Evolutionary conservation across 495 filamentous ascomycete species (phyloP), one percentile per base, ranked within the genome.

Genomic region (Podospora didyma): DNA sequence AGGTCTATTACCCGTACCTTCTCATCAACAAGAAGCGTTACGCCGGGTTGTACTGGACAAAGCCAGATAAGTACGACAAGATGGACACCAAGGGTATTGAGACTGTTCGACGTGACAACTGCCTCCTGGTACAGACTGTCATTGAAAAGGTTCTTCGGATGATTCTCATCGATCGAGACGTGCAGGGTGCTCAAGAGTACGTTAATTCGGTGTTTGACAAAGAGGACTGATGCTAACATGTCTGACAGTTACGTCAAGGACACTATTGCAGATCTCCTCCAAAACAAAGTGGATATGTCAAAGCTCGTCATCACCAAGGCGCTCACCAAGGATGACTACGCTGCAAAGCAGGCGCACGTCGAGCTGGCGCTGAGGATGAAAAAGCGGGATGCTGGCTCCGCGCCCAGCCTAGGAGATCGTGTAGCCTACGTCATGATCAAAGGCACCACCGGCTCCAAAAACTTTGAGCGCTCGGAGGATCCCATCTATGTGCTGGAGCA

Each of bases 1-100:
- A 99, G 72, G 94, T 99, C 2, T 99, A 99, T 71, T 99, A 89
- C 67, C 94, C 94, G 1, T 99, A 99, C 69, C 80, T 99, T 31
- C 79, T 99, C 42, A 99, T 99, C 83, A 99, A 99, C 83, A 99
- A 99, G 75, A 99, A 99, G 80, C 88, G 94, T 53, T 99, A 99
- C 62, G 94, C 94, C 12, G 94, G 94, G 31, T 76, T 99, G 14
- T 97, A 92, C 75, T 99, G 93, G 92, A 97, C 95, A 19, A 91
- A 87, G 46, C 82, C 94, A 0, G 82, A 90, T n/a, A 96, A 95
- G 69, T 92, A 85, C 62, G 94, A 99, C 78, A 99, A 99, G 79
- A 97, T 99, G 95, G 94, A 99, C 68, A 96, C 88, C 62, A 99
- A 99, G 71, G 94, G 94, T 78, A 97, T 99, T 62, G 94, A 99